Base-by-base conservation (phyloP, 371 early-diverging fungal genomes). In the Circinella umbellata region DNA sequence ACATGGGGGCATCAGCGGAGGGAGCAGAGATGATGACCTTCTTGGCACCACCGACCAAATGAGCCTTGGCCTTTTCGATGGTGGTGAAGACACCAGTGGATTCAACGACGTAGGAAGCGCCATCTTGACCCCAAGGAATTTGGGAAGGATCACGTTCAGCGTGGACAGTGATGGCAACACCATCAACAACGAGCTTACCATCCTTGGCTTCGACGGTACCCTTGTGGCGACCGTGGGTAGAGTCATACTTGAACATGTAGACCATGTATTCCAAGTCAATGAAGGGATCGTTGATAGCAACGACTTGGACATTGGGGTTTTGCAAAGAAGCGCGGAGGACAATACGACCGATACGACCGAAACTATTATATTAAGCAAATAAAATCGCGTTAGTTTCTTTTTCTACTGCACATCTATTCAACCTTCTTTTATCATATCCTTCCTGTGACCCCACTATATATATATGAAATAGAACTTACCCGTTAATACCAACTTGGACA, bases 1-100 rank as follows among this genome's bases (percentile, higher is more conserved):
- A 94, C 94, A 94, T 94, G 69, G 94, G 94, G 11, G 93, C 93
- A 79, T 94, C 93, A 54, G 84, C 86, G 67, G 97, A 96, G 69
- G 99, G 99, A 55, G 99, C 99, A 66, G 98, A 95, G 88, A 99
- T 97, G 83, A 99, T 90, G 69, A 99, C 99, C 89, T 94, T 94
- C 91, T 97, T 96, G 85, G 95, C 98, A 69, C 97, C 98, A 73
- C 95, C 96, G 73, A 90, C 81, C 74, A 97, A 81, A 86, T 99
- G 99, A 72, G 88, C 90, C 46, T 82, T 85, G 68, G 96, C 96
- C 89, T 94, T 92, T 36, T 95, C 96, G 55, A 79, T 80, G 72
- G 95, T 93, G 78, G 95, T 97, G 92, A 99, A 99, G 74, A 97
- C 95, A 83, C 99, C 99, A 63, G 98, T 97, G 67, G 99, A 96